Percentiles rank a stretch among this genome's conserved stretches.
These are phyloP conservation scores for Melampsora americana DNA, from an alignment of 1,284 basidiomycete genomes.

Conservation along the genomic window DNA sequence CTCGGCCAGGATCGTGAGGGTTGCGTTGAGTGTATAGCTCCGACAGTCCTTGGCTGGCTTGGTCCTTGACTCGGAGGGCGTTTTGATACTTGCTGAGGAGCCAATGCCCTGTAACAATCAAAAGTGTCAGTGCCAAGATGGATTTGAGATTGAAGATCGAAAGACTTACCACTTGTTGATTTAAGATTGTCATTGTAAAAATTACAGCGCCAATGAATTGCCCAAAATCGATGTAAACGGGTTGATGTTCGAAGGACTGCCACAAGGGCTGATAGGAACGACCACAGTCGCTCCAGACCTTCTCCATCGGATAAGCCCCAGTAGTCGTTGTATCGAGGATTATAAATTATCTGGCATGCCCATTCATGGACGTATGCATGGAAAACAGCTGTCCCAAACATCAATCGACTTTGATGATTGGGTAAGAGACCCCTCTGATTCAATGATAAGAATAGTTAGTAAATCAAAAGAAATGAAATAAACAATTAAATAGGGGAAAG, in stretches of 20 bases:
- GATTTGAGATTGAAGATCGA: neutral
- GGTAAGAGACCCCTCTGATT: neutral
- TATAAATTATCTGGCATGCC: slow-evolving; percentile 18
- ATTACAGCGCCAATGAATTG: neutral
- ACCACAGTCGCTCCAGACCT: too few relatives aligned
- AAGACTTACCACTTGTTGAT: neutral
- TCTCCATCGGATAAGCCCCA: too few relatives aligned
- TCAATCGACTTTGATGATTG: neutral
- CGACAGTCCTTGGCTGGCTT: neutral
- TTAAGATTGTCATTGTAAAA: slow-evolving; percentile 3
- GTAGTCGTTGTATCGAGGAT: slow-evolving; percentile 7
- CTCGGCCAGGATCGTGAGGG: neutral
- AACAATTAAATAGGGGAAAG: neutral
- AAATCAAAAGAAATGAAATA: neutral
- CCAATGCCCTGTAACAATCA: neutral
- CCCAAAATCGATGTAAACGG: slow-evolving; percentile 11
- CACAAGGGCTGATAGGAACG: slow-evolving; percentile 12
- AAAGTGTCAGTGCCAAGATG: neutral
- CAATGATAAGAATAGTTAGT: neutral
- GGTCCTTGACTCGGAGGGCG: neutral
- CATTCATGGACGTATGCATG: slow-evolving; percentile 39
- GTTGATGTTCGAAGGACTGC: neutral
- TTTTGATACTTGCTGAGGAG: slow-evolving; percentile 5
- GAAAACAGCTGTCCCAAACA: slow-evolving; percentile 22
- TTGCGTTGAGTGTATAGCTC: neutral